A percentile compares a stretch with the other conserved stretches of the same genome.
Evolutionary conservation across 2,329 filamentous ascomycete genomes (phyloP).

Genomic region (Alternaria sp.): DNA sequence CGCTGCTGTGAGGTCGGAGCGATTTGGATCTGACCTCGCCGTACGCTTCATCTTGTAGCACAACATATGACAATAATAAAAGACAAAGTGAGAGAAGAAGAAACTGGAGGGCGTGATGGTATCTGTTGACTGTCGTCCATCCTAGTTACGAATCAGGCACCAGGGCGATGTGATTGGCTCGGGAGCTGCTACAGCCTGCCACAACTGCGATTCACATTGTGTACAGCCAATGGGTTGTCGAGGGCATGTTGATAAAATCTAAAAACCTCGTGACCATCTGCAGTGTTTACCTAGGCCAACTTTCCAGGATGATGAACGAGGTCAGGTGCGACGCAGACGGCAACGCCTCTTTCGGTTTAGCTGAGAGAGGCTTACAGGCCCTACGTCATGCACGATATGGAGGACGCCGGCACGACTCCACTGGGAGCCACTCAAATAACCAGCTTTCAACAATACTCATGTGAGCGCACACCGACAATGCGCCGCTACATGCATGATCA

Average conservation of each 20-base stretch:
- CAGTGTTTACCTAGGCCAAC: background rate
- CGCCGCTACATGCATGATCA: background rate
- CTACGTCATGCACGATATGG: constrained; percentile 12
- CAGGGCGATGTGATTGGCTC: background rate
- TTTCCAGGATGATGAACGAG: background rate
- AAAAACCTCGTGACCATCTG: background rate
- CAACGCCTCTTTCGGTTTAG: constrained; percentile 1
- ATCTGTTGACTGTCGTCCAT: background rate
- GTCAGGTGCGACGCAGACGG: constrained; percentile 1
- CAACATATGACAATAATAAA: background rate
- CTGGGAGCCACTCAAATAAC: constrained; percentile 7
- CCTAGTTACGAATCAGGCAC: background rate
- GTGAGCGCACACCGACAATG: constrained; percentile 11
- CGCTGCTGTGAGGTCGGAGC: background rate
- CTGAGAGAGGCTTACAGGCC: background rate
- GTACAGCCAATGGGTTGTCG: background rate
- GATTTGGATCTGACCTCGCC: background rate
- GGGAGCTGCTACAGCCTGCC: background rate
- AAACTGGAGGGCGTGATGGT: background rate
- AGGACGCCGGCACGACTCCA: constrained; percentile 8
- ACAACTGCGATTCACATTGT: background rate
- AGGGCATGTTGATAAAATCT: background rate
- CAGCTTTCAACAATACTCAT: constrained; percentile 9
- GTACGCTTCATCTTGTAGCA: background rate
- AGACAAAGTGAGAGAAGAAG: background rate